phyloP scores from a whole-genome alignment of 2,329 filamentous ascomycete genomes.

The Cordyceps militaris region DNA sequence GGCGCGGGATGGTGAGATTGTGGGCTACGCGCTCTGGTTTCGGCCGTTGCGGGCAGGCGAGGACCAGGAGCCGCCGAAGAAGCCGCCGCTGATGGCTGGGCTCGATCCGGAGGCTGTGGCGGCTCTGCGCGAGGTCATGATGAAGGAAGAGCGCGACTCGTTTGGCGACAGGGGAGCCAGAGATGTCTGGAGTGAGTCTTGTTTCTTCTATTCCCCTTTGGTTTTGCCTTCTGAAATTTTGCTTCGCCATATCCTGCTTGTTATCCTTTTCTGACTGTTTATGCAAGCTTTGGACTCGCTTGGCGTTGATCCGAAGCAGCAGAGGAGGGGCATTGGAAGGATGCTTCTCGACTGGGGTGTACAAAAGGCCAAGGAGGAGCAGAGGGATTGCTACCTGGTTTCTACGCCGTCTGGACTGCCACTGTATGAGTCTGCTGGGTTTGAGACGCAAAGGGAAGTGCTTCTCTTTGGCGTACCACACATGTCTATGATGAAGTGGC shows the following conservation, averaged over 20 bases:
- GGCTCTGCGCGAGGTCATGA: constrained; percentile 7
- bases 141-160: constrained; percentile 6
- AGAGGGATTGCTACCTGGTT: constrained; percentile 14
- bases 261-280: not conserved
- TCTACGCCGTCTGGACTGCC: constrained; percentile 13
- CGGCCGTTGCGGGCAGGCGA: not conserved
- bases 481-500: constrained; percentile 14
- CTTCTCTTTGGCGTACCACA: constrained; percentile 13
- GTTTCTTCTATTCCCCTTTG: too few relatives aligned
- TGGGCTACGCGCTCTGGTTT: constrained; percentile 16
- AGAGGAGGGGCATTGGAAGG: constrained; percentile 15
- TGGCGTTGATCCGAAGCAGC: constrained; percentile 15
- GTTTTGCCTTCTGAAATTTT: not conserved
- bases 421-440: constrained; percentile 13
- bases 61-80: not conserved
- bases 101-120: constrained; percentile 12
- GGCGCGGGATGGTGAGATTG: constrained; percentile 11
- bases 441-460: constrained; percentile 10
- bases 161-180: constrained; percentile 15
- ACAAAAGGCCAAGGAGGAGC: constrained; percentile 11
- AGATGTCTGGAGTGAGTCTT: constrained; percentile 17
- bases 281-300: constrained; percentile 16
- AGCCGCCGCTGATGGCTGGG: not conserved
- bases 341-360: constrained; percentile 17
- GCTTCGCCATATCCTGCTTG: not conserved